Percentiles rank a stretch among this genome's conserved stretches.
These are phyloP conservation scores for Paxillus ammoniavirescens DNA, from an alignment of 768 basidiomycete species.

Conservation along the genomic window DNA sequence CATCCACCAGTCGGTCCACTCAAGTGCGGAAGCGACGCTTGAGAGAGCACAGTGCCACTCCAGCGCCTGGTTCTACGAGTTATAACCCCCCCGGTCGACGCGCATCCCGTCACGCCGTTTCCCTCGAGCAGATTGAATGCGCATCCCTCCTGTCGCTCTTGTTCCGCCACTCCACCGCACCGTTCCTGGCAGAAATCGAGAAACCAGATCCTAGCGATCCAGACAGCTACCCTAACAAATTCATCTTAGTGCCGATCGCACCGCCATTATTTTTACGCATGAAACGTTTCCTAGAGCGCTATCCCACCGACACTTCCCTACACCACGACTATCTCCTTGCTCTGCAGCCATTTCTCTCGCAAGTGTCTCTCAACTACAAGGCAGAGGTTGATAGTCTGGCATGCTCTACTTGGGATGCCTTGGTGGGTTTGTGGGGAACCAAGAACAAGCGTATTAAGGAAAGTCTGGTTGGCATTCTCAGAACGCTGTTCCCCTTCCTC, in stretches of 20 bases:
- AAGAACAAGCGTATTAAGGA: constrained; percentile 80
- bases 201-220: constrained; percentile 20
- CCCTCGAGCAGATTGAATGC: constrained; percentile 68
- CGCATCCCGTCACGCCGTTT: constrained; percentile 33
- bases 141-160: constrained; percentile 61
- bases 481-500: constrained; percentile 71
- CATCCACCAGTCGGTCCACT: constrained; percentile 19
- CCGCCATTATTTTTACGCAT: constrained; percentile 59
- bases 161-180: constrained; percentile 56
- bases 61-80: constrained; percentile 12
- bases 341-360: constrained; percentile 66
- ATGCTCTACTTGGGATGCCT: constrained; percentile 53
- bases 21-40: constrained; percentile 25
- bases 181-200: constrained; percentile 45
- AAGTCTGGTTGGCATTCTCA: constrained; percentile 70
- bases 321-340: constrained; percentile 72
- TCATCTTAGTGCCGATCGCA: constrained; percentile 17
- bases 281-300: constrained; percentile 59
- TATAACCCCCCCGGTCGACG: constrained; percentile 23
- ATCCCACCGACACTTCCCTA: constrained; percentile 73
- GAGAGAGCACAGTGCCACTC: constrained; percentile 21
- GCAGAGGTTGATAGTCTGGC: constrained; percentile 61
- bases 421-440: constrained; percentile 75
- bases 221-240: constrained; percentile 33
- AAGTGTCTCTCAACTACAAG: constrained; percentile 76